These are phyloP conservation scores for Botrytis fabae DNA, from an alignment of 2,329 filamentous ascomycete genomes.

Conservation along the genomic window DNA sequence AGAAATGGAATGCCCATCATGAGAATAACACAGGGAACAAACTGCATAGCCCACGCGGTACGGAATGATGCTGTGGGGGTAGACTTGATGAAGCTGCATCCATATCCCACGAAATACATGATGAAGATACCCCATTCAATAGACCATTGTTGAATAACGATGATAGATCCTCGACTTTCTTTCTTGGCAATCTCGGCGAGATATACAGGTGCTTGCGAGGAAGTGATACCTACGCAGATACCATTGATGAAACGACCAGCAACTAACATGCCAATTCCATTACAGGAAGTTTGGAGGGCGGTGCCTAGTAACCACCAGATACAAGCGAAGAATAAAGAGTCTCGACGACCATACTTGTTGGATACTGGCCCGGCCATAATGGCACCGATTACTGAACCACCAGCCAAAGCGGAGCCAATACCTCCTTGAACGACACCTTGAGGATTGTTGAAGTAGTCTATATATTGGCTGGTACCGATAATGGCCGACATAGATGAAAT, in stretches of 20 bases:
- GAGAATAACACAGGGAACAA: constrained; percentile 47
- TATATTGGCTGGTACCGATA: constrained; percentile 51
- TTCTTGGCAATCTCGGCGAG: constrained; percentile 63
- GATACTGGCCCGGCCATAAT: constrained; percentile 58
- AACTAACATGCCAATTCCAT: constrained; percentile 49
- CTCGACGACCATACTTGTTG: constrained; percentile 54
- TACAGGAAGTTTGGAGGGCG: constrained; percentile 21
- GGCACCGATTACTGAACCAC: constrained; percentile 66
- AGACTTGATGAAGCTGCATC: constrained; percentile 42
- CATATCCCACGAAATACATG: constrained; percentile 63
- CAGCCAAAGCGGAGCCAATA: constrained; percentile 62
- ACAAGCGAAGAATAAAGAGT: constrained; percentile 42
- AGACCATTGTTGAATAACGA: constrained; percentile 70
- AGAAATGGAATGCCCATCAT: constrained; percentile 47
- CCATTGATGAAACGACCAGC: constrained; percentile 61
- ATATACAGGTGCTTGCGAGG: constrained; percentile 66
- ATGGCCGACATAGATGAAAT: constrained; percentile 59
- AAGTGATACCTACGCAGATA: constrained; percentile 63
- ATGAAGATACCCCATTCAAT: constrained; percentile 65
- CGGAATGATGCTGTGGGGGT: constrained; percentile 50
- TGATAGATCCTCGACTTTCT: constrained; percentile 59
- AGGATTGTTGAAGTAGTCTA: constrained; percentile 49
- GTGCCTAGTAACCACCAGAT: constrained; percentile 25
- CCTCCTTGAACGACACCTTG: constrained; percentile 43
- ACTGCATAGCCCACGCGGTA: constrained; percentile 51